Base-by-base conservation (phyloP, 2,329 filamentous ascomycete species). In the Colletotrichum chlorophyti region DNA sequence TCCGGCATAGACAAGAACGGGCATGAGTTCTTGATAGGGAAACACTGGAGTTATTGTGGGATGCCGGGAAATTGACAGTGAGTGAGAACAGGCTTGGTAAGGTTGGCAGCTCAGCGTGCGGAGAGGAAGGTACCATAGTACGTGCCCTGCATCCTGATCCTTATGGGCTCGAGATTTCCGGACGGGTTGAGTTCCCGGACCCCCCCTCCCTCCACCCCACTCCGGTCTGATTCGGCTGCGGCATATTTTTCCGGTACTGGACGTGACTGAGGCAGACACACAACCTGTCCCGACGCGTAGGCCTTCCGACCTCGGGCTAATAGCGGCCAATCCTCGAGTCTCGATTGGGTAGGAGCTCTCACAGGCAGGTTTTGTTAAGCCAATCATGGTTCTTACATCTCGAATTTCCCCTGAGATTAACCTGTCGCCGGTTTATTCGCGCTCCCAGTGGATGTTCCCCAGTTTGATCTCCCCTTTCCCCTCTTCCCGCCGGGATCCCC, bases 221-320 rank as follows among this genome's bases (percentile, higher is more conserved):
- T n/a, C n/a, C n/a, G n/a, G n/a, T n/a, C 6, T 58, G 49, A 42
- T 41, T 53, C 49, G 49, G 29, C 41, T 47, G 47, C 54, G 41
- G 41, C 41, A 37, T 53, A 47, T 53, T 46, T 31, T 53, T 11
- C 54, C 48, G 41, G 38, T 37, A 37, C 19, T 37, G 19, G 19
- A 53, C 29, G 40, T 26, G 21, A 14, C 26, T 29, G 31, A 38
- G 32, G 45, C 23, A 9, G 31, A 51, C 17, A 19, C 35, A 21
- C 17, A 4, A n/a, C 5, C 10, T 26, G 27, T 12, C 35, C 19
- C 12, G 8, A 29, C 27, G 27, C 17, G 12, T 5, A 46, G 17
- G 11, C 29, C 21, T 46, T 47, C 10, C 3, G 17, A n/a, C n/a
- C 23, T 29, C 40, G 12, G 26, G 3, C 9, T 14, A 50, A 55